Conservation (phyloP, 495 filamentous ascomycete species). For the Penicillium canescens region DNA sequence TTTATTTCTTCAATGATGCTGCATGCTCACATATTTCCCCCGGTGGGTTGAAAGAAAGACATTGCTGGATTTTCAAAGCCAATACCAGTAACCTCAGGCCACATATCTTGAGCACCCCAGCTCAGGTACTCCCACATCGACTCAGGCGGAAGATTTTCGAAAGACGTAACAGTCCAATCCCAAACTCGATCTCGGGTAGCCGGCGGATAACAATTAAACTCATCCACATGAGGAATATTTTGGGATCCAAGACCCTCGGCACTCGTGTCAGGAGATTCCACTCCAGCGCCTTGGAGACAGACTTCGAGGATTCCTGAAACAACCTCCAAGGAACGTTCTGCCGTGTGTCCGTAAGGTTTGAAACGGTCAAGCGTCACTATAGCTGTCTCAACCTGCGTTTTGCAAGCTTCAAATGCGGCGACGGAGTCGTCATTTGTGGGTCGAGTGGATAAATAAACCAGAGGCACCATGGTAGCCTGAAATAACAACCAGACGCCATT, state of each 20-base stretch:
- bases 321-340: conserved; percentile 61
- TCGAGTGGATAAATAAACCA: conserved; percentile 57
- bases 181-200: conserved; percentile 2
- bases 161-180: conserved; percentile 11
- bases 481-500: conserved; percentile 75
- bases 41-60: conserved; percentile 4
- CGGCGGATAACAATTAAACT: conserved; percentile 1
- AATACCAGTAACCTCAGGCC: conserved; percentile 13
- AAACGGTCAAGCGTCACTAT: conserved; percentile 64
- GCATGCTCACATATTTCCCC: neutral
- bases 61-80: neutral
- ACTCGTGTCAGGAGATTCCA: conserved; percentile 8
- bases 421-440: conserved; percentile 40
- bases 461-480: conserved; percentile 73
- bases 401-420: conserved; percentile 41
- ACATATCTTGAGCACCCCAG: conserved; percentile 24
- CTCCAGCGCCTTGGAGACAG: conserved; percentile 2
- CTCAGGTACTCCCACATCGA: conserved; percentile 34
- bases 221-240: neutral
- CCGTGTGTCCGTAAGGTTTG: conserved; percentile 64
- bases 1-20: neutral
- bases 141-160: conserved; percentile 19
- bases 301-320: conserved; percentile 66
- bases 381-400: conserved; percentile 59
- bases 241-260: neutral